A percentile compares a stretch with the other conserved stretches of the same genome.
These are phyloP conservation scores for Corchorus capsularis DNA, from an alignment of 345 rosid genomes.

Conservation along the genomic window DNA sequence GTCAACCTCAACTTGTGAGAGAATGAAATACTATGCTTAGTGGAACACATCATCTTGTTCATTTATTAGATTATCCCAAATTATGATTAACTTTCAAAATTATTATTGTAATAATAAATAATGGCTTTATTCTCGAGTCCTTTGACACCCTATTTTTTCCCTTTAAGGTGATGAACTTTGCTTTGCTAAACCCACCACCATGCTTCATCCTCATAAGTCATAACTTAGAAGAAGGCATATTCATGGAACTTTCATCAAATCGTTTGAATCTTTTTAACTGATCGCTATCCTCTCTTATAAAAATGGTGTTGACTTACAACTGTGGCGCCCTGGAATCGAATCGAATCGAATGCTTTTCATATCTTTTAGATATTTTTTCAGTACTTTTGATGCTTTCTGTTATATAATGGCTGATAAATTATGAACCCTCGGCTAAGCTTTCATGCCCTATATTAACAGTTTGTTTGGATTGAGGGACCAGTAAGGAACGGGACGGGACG, in stretches of 20 bases:
- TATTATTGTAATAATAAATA: background rate
- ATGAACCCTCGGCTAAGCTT: background rate
- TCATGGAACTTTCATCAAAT: conserved; percentile 17
- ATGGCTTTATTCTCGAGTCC: background rate
- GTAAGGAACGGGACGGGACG: no score
- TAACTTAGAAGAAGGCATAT: conserved; percentile 1
- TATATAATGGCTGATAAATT: conserved; percentile 15
- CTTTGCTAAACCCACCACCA: background rate
- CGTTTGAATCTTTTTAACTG: conserved; percentile 5
- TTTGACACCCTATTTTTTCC: background rate
- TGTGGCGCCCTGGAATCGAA: conserved; percentile 23
- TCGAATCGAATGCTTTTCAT: conserved; percentile 26
- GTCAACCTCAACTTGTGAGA: background rate
- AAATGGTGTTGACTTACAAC: conserved; percentile 27
- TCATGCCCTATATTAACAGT: no score
- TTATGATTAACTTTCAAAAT: conserved; percentile 6
- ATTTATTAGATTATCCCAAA: conserved; percentile 25
- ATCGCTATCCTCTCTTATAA: background rate
- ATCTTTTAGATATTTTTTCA: background rate
- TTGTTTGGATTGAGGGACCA: no score
- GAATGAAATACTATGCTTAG: background rate
- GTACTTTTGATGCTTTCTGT: conserved; percentile 13
- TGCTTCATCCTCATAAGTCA: conserved; percentile 11
- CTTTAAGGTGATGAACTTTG: background rate
- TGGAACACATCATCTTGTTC: conserved; percentile 20